Evolutionary conservation across 2,329 filamentous ascomycete genomes (phyloP), one percentile per base, ranked within the genome.

Genomic region (Cordyceps militaris): DNA sequence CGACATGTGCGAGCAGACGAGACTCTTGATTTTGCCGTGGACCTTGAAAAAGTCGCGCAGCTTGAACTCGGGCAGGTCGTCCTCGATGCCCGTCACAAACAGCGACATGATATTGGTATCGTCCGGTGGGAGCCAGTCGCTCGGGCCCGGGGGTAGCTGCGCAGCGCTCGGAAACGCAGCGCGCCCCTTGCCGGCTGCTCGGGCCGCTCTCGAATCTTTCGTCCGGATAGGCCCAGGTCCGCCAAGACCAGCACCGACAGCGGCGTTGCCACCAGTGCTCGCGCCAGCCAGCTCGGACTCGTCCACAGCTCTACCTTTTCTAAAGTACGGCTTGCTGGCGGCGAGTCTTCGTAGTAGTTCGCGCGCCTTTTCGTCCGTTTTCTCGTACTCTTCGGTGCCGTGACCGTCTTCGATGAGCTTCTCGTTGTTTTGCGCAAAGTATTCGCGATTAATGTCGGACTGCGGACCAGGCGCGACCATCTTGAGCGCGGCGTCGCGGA

Each of bases 391-490:
- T 69, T 97, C 94, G 9, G 90, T 79, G 16, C 86, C 88, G 62
- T 89, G 81, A 2, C 94, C 94, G 65, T 97, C 92, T 68, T 97
- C 92, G 51, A 99, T 91, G 61, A 95, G 91, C 67, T 87, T 89
- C 75, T 97, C 93, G 72, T 97, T 92, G 69, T 97, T 94, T 70
- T 99, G 94, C 14, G 94, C 94, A 72, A 96, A 99, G 74, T 94
- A 99, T 74, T 99, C 92, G 65, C 94, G 80, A 75, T 99, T 99
- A 72, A 99, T 90, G 57, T 89, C 88, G 70, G 90, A 96, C 62
- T 91, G 84, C 0, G 94, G 94, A 0, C 94, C 94, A 0, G 94
- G 92, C 0, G 93, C 92, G 43, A 97, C 89, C 88, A 99, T 96
- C 78, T 97, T 97, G 62, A 99, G 79, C 5, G 95, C 94, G 3